Evolutionary conservation across 2,329 filamentous ascomycete genomes (phyloP).

Genomic region (Botrytis hyacinthi): DNA sequence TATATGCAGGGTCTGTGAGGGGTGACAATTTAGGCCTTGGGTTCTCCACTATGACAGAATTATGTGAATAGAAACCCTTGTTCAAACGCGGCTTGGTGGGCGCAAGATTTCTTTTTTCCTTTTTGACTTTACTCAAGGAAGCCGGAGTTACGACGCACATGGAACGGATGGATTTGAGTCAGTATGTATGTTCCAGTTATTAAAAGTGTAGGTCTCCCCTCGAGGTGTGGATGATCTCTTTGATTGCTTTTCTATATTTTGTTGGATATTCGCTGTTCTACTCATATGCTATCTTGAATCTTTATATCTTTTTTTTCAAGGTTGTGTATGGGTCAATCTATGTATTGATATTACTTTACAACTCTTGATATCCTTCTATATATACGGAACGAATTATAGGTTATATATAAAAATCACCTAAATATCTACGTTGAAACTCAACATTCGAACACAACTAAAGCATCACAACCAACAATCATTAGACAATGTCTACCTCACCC

Average conservation of each 20-base stretch:
- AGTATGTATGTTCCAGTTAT: constrained; percentile 3
- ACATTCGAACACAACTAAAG: background rate
- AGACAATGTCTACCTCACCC: constrained; percentile 8
- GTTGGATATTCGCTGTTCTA: background rate
- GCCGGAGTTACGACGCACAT: constrained; percentile 9
- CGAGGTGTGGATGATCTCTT: background rate
- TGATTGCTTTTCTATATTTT: background rate
- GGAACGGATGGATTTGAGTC: constrained; percentile 5
- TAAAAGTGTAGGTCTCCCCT: constrained; percentile 2
- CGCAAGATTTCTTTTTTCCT: background rate
- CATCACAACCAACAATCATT: background rate
- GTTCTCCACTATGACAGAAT: constrained; percentile 17
- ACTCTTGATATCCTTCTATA: background rate
- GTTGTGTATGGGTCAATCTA: background rate
- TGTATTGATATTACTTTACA: background rate
- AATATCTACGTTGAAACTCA: background rate
- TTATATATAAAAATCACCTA: background rate
- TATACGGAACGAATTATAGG: background rate
- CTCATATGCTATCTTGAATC: background rate
- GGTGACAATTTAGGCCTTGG: constrained; percentile 10
- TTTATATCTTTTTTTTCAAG: background rate
- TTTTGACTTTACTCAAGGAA: constrained; percentile 1
- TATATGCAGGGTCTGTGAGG: constrained; percentile 19
- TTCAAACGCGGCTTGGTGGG: constrained; percentile 17
- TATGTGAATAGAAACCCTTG: background rate